Percentiles rank a stretch among this genome's conserved stretches.
Conservation (phyloP, 805 yeast genomes). For the Priceomyces medius region DNA sequence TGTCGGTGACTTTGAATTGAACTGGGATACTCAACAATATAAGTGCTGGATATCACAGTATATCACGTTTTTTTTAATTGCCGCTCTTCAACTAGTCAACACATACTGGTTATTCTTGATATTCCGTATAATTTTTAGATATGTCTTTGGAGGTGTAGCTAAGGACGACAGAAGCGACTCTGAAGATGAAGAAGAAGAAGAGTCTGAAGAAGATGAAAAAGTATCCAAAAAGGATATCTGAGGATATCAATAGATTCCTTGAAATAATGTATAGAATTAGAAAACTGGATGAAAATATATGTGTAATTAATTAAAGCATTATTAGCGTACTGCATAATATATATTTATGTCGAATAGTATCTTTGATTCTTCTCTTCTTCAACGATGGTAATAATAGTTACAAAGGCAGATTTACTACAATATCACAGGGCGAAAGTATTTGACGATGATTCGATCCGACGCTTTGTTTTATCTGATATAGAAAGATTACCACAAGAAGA, state of each 20-base stretch:
- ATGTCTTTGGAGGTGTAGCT: constrained; percentile 55
- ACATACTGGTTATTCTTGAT: constrained; percentile 85
- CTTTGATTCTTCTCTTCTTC: too few relatives aligned
- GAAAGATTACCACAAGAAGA: neutral
- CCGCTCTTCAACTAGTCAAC: constrained; percentile 82
- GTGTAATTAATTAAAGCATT: too few relatives aligned
- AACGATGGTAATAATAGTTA: constrained; percentile 9
- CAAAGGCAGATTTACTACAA: constrained; percentile 14
- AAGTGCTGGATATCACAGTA: constrained; percentile 95
- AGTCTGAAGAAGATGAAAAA: constrained; percentile 12
- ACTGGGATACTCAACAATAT: constrained; percentile 90
- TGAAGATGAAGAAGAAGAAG: constrained; percentile 52
- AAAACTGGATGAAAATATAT: too few relatives aligned
- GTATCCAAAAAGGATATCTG: neutral
- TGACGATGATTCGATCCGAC: constrained; percentile 3
- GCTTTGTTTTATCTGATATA: constrained; percentile 5
- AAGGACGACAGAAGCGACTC: constrained; percentile 87
- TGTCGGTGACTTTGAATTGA: constrained; percentile 76
- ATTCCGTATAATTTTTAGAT: constrained; percentile 71
- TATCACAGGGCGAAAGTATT: constrained; percentile 14
- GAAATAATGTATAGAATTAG: too few relatives aligned
- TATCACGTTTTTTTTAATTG: constrained; percentile 75
- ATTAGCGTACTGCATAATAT: too few relatives aligned
- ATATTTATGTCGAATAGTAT: constrained; percentile 1
- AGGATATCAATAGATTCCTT: too few relatives aligned